A percentile compares a stretch with the other conserved stretches of the same genome.
phyloP scores from a whole-genome alignment of 257 asterid species.

The Coffea canephora region DNA sequence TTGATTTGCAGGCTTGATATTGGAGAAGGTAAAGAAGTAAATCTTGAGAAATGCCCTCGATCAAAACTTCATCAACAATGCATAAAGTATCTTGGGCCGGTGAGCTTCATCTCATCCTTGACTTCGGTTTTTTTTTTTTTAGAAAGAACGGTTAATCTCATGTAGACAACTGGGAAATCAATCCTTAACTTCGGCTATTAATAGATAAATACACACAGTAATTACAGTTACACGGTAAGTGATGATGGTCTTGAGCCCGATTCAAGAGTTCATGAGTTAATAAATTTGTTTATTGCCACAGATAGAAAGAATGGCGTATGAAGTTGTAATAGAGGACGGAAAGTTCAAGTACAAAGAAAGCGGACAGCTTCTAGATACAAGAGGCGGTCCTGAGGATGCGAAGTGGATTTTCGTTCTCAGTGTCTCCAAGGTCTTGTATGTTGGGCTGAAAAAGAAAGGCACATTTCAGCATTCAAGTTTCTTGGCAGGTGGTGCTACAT shows the following conservation, averaged over 20 bases:
- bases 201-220: not conserved
- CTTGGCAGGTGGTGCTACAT: conserved; percentile 92
- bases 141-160: not conserved
- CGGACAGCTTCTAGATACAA: conserved; percentile 60
- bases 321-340: conserved; percentile 56
- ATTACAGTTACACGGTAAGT: not conserved
- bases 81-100: conserved; percentile 89
- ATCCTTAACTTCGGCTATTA: not conserved
- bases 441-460: conserved; percentile 79
- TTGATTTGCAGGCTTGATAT: conserved; percentile 62
- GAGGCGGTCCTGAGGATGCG: conserved; percentile 57
- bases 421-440: conserved; percentile 54
- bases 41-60: conserved; percentile 65
- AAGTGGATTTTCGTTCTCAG: conserved; percentile 95
- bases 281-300: conserved; percentile 23
- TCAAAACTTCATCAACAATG: conserved; percentile 82
- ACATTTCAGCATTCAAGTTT: conserved; percentile 90
- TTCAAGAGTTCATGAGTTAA: not conserved
- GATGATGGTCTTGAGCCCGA: not conserved
- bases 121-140: not conserved
- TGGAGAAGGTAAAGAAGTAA: conserved; percentile 80
- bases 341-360: conserved; percentile 56
- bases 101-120: conserved; percentile 29
- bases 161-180: not conserved
- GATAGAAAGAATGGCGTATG: conserved; percentile 65